Conservation (phyloP, 2,329 filamentous ascomycete genomes). For the Aureobasidium mangrovei region DNA sequence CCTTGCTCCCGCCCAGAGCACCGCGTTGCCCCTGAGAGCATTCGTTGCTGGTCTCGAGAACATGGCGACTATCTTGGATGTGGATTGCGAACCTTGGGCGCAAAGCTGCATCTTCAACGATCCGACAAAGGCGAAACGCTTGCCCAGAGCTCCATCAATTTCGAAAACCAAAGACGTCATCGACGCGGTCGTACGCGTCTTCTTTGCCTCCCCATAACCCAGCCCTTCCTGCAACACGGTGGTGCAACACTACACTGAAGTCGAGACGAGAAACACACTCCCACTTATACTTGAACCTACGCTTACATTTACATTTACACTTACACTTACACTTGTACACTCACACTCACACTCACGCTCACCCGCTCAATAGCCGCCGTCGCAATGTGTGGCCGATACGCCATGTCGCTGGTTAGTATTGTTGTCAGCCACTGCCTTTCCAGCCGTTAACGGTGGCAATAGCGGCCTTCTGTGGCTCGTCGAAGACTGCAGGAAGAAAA, state of each 20-base stretch:
- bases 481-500: constrained; percentile 63
- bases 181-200: not conserved
- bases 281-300: too few species aligned
- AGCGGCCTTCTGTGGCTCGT: constrained; percentile 72
- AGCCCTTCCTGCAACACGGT: too few species aligned
- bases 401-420: constrained; percentile 31
- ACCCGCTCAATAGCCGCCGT: too few species aligned
- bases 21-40: constrained; percentile 11
- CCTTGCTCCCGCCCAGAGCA: not conserved
- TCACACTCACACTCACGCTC: too few species aligned
- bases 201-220: not conserved
- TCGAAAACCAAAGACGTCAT: not conserved
- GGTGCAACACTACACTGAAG: not conserved
- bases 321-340: too few species aligned
- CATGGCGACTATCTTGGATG: constrained; percentile 25
- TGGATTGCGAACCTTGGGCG: constrained; percentile 1
- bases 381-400: constrained; percentile 62
- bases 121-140: not conserved
- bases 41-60: constrained; percentile 26
- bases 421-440: constrained; percentile 1
- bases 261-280: too few species aligned
- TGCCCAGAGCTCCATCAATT: not conserved
- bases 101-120: not conserved
- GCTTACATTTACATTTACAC: too few species aligned
- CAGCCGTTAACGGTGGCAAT: constrained; percentile 14